Base-by-base conservation (phyloP, 73 alveolate genomes). In the Paraurostyla sp. region DNA sequence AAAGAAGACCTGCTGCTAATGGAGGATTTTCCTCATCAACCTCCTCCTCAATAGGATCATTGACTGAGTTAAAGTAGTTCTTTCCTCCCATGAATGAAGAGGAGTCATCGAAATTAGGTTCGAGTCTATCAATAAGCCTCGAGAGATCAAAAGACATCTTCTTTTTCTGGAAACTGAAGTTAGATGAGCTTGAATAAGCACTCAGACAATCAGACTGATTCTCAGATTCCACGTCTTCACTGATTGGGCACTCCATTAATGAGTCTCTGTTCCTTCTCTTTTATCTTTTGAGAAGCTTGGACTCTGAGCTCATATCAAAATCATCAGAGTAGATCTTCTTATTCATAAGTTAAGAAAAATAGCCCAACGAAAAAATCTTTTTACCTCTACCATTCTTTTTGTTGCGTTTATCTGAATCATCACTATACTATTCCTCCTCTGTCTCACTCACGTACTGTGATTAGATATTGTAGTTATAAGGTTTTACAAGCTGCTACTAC, bases 401-500 rank as follows among this genome's bases (percentile, higher is more conserved):
- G 85, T 40, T 42, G 11, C 62, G 49, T 42, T 69, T 69, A 27
- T 69, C 85, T 9, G 58, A 36, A 27, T 69, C 85, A 36, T 69
- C 85, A 15, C 65, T 40, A 41, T 40, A 42, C 36, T 27, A 69
- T 23, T 69, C 85, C 40, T 69, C 85, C 69, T 69, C 85, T 6
- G 85, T 69, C 27, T 69, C 85, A 69, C 65, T 69, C 85, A 69
- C 85, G 36, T 69, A 69, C 40, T 69, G 49, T 9, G 85, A 69
- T 25, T 69, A 36, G 25, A 23, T n/a, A n/a, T 62, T 41, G 30
- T 40, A 69, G 29, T 69, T 65, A 23, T 42, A 36, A 32, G 15
- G 15, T 11, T 62, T 36, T 25, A 62, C 51, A 9, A 23, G 16
- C 29, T n/a, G 32, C 9, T 16, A 13, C 38, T 23, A 38, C 7